phyloP scores from a whole-genome alignment of 2,329 filamentous ascomycete genomes.

The Xylaria multiplex region DNA sequence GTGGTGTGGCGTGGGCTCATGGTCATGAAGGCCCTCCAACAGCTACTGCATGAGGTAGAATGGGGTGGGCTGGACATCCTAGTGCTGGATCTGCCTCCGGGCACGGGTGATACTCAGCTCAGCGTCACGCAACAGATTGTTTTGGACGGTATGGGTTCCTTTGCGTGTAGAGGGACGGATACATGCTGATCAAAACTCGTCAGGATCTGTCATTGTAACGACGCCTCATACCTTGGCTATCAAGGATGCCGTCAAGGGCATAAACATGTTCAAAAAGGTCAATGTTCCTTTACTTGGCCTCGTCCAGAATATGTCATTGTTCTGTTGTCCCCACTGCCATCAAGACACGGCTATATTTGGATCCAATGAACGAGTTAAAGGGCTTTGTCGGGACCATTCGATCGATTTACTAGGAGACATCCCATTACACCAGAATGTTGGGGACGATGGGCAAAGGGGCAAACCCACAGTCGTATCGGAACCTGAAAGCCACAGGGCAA shows the following conservation, averaged over 20 bases:
- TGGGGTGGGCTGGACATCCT: slow-evolving; percentile 91
- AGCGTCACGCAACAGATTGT: slow-evolving; percentile 95
- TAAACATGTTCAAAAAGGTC: slow-evolving; percentile 92
- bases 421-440: slow-evolving; percentile 86
- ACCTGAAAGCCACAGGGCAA: slow-evolving; percentile 76
- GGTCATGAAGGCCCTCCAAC: slow-evolving; percentile 97
- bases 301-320: slow-evolving; percentile 91
- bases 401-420: slow-evolving; percentile 89
- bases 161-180: not conserved
- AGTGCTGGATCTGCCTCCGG: slow-evolving; percentile 90
- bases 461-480: slow-evolving; percentile 91
- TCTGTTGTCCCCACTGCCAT: slow-evolving; percentile 81
- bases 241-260: slow-evolving; percentile 89
- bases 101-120: slow-evolving; percentile 94
- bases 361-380: slow-evolving; percentile 69
- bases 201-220: slow-evolving; percentile 84
- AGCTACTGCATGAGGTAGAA: slow-evolving; percentile 92
- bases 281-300: slow-evolving; percentile 84
- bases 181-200: slow-evolving; percentile 24
- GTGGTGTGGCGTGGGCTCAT: slow-evolving; percentile 96
- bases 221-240: slow-evolving; percentile 94
- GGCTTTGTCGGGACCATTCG: slow-evolving; percentile 75
- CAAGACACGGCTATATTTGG: slow-evolving; percentile 82
- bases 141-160: slow-evolving; percentile 71
- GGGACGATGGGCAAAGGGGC: slow-evolving; percentile 85